These are phyloP conservation scores for Brasilioporus rufonigricans DNA, from an alignment of 768 basidiomycete species.

Conservation along the genomic window DNA sequence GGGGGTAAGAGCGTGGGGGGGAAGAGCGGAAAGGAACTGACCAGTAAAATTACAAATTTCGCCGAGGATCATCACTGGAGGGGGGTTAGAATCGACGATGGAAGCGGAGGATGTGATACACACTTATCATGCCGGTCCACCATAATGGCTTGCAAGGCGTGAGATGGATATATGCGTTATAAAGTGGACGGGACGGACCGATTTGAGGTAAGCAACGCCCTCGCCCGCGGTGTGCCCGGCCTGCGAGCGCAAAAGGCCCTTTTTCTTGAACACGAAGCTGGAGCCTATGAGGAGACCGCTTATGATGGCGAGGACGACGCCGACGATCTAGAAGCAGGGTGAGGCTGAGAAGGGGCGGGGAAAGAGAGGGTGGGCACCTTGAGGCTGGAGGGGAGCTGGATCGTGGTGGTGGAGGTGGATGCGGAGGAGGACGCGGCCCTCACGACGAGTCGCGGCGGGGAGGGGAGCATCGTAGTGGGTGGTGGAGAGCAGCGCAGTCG, in stretches of 20 bases:
- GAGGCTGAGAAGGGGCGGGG: slow-evolving; percentile 1
- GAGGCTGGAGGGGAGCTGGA: slow-evolving; percentile 42
- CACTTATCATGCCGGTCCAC: slow-evolving; percentile 93
- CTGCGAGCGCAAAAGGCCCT: slow-evolving; percentile 78
- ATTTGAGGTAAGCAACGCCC: slow-evolving; percentile 94
- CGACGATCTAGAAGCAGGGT: slow-evolving; percentile 56
- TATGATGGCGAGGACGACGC: slow-evolving; percentile 68
- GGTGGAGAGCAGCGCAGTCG: slow-evolving; percentile 4
- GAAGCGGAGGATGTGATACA: too few relatives aligned
- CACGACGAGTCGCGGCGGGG: slow-evolving; percentile 6
- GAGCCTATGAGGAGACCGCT: slow-evolving; percentile 90
- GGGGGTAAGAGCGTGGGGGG: slow-evolving; percentile 8
- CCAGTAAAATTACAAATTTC: slow-evolving; percentile 85
- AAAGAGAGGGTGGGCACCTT: slow-evolving; percentile 39
- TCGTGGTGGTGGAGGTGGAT: slow-evolving; percentile 34
- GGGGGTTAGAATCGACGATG: neutral
- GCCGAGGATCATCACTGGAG: slow-evolving; percentile 85
- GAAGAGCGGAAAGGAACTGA: slow-evolving; percentile 36
- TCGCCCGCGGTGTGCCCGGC: slow-evolving; percentile 77
- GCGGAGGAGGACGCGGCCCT: slow-evolving; percentile 40
- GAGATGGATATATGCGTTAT: slow-evolving; percentile 8
- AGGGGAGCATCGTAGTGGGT: slow-evolving; percentile 2
- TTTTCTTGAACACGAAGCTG: slow-evolving; percentile 98
- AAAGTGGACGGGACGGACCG: slow-evolving; percentile 48
- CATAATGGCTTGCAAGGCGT: slow-evolving; percentile 59